Percentiles rank a stretch among this genome's conserved stretches.
Conservation (phyloP, 768 basidiomycete genomes). For the Hypholoma fasciculare region DNA sequence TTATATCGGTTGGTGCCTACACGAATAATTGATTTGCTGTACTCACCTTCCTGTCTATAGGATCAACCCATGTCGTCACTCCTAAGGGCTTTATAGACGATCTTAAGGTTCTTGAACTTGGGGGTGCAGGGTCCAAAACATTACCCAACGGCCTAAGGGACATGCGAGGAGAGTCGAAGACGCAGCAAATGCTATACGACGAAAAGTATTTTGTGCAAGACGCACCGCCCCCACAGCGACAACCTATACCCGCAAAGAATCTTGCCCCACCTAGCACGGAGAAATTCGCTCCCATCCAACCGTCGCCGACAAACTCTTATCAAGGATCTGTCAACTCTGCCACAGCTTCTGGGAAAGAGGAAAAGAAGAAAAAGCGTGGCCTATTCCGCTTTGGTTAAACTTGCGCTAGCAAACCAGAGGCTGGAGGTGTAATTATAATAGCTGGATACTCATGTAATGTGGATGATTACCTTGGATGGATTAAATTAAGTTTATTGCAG, state of each 20-base stretch:
- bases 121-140: constrained; percentile 79
- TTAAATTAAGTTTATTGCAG: background rate
- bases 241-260: constrained; percentile 34
- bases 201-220: constrained; percentile 73
- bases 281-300: constrained; percentile 35
- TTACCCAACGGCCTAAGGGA: constrained; percentile 70
- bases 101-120: constrained; percentile 81
- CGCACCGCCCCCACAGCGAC: constrained; percentile 52
- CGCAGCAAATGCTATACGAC: constrained; percentile 79
- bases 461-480: constrained; percentile 12
- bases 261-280: constrained; percentile 33
- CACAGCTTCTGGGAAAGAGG: constrained; percentile 41
- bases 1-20: constrained; percentile 69
- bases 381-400: constrained; percentile 61
- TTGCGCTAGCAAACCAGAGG: background rate
- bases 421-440: constrained; percentile 20
- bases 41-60: constrained; percentile 37
- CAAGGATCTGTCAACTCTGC: constrained; percentile 42
- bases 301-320: constrained; percentile 56
- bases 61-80: constrained; percentile 86
- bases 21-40: background rate
- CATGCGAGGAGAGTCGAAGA: constrained; percentile 40
- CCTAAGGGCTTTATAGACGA: constrained; percentile 87
- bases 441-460: constrained; percentile 13
- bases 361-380: constrained; percentile 79